These are phyloP conservation scores for Scedosporium boydii DNA, from an alignment of 2,329 filamentous ascomycete species.

Conservation along the genomic window DNA sequence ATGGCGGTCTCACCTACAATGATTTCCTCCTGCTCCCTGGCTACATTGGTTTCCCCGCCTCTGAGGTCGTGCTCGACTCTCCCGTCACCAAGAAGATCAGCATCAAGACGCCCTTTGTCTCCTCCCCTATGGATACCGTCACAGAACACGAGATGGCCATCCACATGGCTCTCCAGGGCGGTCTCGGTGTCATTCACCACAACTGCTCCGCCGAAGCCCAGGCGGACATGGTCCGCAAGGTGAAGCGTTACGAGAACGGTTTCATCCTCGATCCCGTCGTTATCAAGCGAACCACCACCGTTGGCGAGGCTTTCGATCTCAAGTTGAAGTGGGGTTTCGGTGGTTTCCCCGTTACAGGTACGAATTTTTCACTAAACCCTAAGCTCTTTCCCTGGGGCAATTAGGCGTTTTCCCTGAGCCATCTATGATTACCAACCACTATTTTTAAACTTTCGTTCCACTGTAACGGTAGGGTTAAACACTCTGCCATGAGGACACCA, in stretches of 20 bases:
- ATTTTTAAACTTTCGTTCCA: conserved; percentile 99
- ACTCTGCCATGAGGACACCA: conserved; percentile 65
- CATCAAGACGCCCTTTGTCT: conserved; percentile 93
- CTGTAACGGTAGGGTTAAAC: conserved; percentile 65
- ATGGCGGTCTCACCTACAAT: conserved; percentile 95
- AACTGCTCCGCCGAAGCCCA: conserved; percentile 97
- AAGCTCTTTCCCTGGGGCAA: conserved; percentile 9
- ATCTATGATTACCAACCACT: conserved; percentile 71
- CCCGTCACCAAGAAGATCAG: conserved; percentile 92
- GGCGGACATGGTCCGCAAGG: conserved; percentile 98
- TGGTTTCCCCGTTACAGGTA: conserved; percentile 97
- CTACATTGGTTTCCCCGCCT: conserved; percentile 96
- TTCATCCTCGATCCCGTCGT: conserved; percentile 97
- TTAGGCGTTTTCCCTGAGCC: conserved; percentile 10
- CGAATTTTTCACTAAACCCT: conserved; percentile 29
- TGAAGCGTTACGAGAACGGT: conserved; percentile 98
- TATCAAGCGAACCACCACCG: conserved; percentile 76
- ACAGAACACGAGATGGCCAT: conserved; percentile 99
- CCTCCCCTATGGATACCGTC: conserved; percentile 98
- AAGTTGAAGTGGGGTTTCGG: conserved; percentile 99
- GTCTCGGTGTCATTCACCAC: conserved; percentile 94
- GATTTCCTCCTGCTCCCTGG: conserved; percentile 95
- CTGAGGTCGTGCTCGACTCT: conserved; percentile 78
- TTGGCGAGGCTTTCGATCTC: conserved; percentile 80
- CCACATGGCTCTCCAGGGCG: conserved; percentile 83